Percentiles rank a stretch among this genome's conserved stretches.
These are phyloP conservation scores for Penicillium corylophilum DNA, from an alignment of 2,329 filamentous ascomycete genomes.

Conservation along the genomic window DNA sequence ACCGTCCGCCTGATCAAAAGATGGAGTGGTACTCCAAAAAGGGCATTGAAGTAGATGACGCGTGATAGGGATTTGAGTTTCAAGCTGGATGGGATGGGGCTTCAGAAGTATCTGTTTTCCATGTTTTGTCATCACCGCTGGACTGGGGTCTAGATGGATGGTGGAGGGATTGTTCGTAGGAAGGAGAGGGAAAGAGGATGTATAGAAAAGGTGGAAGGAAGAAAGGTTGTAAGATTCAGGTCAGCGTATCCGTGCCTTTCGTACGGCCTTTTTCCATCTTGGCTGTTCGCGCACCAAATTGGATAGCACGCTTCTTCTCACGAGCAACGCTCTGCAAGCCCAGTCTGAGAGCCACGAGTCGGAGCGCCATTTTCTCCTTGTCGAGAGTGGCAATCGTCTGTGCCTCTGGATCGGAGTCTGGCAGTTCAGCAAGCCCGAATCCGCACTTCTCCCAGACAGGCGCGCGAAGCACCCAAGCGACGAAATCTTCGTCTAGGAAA, in stretches of 20 bases:
- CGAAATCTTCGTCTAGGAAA: constrained; percentile 81
- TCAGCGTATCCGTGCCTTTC: constrained; percentile 64
- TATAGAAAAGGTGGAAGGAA: neutral
- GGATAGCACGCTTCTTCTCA: constrained; percentile 93
- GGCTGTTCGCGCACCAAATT: constrained; percentile 78
- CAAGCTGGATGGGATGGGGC: constrained; percentile 12
- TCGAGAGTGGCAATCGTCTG: constrained; percentile 40
- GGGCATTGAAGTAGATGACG: constrained; percentile 1
- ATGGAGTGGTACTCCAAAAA: neutral
- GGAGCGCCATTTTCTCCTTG: constrained; percentile 75
- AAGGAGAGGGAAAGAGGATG: neutral
- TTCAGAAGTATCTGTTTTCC: constrained; percentile 46
- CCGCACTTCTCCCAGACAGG: constrained; percentile 87
- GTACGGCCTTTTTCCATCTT: constrained; percentile 70
- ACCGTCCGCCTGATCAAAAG: neutral
- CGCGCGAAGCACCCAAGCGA: constrained; percentile 72
- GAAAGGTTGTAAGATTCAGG: constrained; percentile 18
- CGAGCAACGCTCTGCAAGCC: constrained; percentile 68
- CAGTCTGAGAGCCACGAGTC: constrained; percentile 72
- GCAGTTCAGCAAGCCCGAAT: constrained; percentile 58
- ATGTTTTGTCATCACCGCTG: constrained; percentile 43
- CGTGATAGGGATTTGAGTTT: neutral
- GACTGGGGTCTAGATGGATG: constrained; percentile 1
- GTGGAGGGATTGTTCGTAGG: neutral
- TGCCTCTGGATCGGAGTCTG: constrained; percentile 22